A percentile compares a stretch with the other conserved stretches of the same genome.
Conservation (phyloP, 345 rosid species). For the Sonneratia alba region DNA sequence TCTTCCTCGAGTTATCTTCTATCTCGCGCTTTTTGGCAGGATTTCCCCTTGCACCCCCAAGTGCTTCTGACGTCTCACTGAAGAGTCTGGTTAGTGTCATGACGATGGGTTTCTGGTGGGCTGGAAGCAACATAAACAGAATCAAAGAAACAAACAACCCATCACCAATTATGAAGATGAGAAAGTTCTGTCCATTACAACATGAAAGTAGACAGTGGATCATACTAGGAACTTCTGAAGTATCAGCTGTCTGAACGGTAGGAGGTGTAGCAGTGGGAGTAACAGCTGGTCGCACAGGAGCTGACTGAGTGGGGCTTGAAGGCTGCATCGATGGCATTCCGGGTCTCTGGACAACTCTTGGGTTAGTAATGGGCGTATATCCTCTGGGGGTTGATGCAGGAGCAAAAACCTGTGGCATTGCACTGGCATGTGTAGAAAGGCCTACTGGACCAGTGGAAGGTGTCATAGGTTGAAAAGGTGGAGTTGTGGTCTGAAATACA, state of each 20-base stretch:
- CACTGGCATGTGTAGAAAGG: constrained; percentile 40
- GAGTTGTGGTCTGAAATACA: constrained; percentile 30
- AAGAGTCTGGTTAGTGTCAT: constrained; percentile 74
- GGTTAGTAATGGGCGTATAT: constrained; percentile 50
- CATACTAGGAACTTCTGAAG: constrained; percentile 78
- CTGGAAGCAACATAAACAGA: constrained; percentile 28
- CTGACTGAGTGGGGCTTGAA: constrained; percentile 51
- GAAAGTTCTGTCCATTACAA: not conserved
- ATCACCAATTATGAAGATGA: not conserved
- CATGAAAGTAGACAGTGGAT: not conserved
- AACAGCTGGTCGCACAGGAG: constrained; percentile 43
- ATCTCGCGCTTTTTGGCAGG: constrained; percentile 88
- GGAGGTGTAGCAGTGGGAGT: constrained; percentile 72
- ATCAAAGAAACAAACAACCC: constrained; percentile 3
- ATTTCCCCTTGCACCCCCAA: constrained; percentile 92
- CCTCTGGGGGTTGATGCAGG: constrained; percentile 44
- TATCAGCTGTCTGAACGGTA: constrained; percentile 86
- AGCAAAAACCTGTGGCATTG: constrained; percentile 47
- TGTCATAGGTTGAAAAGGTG: constrained; percentile 44
- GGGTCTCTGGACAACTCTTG: constrained; percentile 61
- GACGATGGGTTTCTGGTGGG: constrained; percentile 51
- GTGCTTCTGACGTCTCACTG: constrained; percentile 86
- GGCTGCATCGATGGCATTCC: constrained; percentile 60
- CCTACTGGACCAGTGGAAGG: constrained; percentile 44
- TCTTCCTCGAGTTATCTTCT: constrained; percentile 85